Conservation (phyloP, 768 basidiomycete species). For the Hemileccinum impolitum region DNA sequence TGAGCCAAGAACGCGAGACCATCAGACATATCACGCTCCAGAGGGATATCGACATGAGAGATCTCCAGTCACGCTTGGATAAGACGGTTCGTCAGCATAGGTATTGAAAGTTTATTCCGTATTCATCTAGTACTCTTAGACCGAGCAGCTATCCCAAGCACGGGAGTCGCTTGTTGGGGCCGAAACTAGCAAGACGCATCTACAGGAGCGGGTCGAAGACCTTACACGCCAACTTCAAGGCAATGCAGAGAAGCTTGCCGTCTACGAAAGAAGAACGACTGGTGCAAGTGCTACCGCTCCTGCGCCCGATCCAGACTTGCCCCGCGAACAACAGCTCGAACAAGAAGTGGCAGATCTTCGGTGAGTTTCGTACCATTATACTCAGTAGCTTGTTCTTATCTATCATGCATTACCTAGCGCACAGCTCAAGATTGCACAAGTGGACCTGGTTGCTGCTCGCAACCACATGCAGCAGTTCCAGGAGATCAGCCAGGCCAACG, state of each 20-base stretch:
- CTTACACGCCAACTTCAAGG: slow-evolving; percentile 62
- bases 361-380: slow-evolving; percentile 36
- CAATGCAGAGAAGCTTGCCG: slow-evolving; percentile 79
- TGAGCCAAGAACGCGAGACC: slow-evolving; percentile 72
- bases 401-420: slow-evolving; percentile 41
- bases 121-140: slow-evolving; percentile 37
- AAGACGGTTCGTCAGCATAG: slow-evolving; percentile 48
- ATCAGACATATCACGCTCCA: slow-evolving; percentile 72
- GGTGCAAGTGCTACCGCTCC: slow-evolving; percentile 30
- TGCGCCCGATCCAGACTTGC: slow-evolving; percentile 43
- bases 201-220: slow-evolving; percentile 58
- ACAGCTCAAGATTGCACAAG: slow-evolving; percentile 71
- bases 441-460: slow-evolving; percentile 68
- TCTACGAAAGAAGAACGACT: slow-evolving; percentile 70
- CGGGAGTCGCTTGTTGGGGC: slow-evolving; percentile 69
- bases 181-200: slow-evolving; percentile 75
- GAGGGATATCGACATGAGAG: slow-evolving; percentile 76
- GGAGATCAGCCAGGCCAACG: slow-evolving; percentile 80
- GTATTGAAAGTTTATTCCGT: neutral
- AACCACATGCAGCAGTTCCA: slow-evolving; percentile 82
- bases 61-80: slow-evolving; percentile 69
- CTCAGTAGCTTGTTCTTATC: neutral
- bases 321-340: slow-evolving; percentile 76
- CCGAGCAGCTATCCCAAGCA: slow-evolving; percentile 59
- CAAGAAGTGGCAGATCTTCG: slow-evolving; percentile 82